A percentile compares a stretch with the other conserved stretches of the same genome.
phyloP scores from a whole-genome alignment of 352 stramenopile species.

The Globisporangium cystogenes region DNA sequence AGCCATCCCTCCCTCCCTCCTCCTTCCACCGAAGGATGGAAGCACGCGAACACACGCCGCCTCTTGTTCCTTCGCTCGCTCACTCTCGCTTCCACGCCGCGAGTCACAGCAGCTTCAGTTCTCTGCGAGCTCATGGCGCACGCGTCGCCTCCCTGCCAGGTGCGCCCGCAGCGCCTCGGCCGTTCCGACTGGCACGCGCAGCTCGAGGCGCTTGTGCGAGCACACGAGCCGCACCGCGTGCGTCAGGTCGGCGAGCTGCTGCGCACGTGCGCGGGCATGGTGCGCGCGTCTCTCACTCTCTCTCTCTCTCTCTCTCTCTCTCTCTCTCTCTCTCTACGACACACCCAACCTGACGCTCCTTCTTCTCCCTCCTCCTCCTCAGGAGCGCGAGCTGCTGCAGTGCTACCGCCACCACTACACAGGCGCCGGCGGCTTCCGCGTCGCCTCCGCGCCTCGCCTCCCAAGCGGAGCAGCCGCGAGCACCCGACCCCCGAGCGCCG shows the following conservation, averaged over 20 bases:
- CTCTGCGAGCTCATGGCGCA: not conserved
- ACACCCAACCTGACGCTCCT: too few species aligned
- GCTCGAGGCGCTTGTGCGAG: constrained; percentile 34
- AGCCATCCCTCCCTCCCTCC: too few species aligned
- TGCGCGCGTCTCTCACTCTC: constrained; percentile 5
- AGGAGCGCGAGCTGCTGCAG: constrained; percentile 56
- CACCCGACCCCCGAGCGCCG: too few species aligned
- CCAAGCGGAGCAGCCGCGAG: constrained; percentile 6
- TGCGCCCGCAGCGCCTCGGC: not conserved
- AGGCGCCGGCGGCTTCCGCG: constrained; percentile 32
- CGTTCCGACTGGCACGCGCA: constrained; percentile 15
- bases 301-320: not conserved
- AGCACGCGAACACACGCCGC: too few species aligned
- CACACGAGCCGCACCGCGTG: constrained; percentile 39
- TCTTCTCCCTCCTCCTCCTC: not conserved
- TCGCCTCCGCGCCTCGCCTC: constrained; percentile 6
- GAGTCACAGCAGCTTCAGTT: too few species aligned
- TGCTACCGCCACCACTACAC: constrained; percentile 69
- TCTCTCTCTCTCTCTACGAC: too few species aligned
- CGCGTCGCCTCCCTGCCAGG: not conserved
- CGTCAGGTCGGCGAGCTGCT: constrained; percentile 31
- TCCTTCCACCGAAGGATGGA: too few species aligned
- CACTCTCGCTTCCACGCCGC: too few species aligned
- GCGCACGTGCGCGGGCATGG: constrained; percentile 42
- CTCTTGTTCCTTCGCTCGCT: too few species aligned